Conservation (phyloP, 2,329 filamentous ascomycete species). For the Salinomyces thailandicus region DNA sequence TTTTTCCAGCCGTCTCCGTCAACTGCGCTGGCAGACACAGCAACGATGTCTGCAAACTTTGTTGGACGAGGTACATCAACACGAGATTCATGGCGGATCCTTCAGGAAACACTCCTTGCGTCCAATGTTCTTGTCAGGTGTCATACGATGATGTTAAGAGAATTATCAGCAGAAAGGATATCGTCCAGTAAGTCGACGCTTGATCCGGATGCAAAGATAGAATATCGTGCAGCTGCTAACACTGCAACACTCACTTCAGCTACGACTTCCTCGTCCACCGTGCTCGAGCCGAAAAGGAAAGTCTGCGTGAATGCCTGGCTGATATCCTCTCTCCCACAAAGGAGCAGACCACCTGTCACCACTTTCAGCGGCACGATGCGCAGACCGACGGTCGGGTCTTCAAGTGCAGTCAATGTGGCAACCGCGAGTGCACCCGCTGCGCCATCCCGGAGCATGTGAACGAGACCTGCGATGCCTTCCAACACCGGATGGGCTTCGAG, state of each 20-base stretch:
- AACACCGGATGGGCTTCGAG: neutral
- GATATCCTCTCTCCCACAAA: slow-evolving; percentile 2
- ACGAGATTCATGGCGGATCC: neutral
- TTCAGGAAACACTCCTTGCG: neutral
- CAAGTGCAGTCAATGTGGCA: slow-evolving; percentile 8
- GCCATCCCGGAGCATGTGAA: slow-evolving; percentile 14
- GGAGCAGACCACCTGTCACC: neutral
- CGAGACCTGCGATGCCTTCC: slow-evolving; percentile 11
- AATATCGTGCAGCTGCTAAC: no score
- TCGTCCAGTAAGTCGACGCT: no score
- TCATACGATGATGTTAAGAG: neutral
- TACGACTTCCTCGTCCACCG: neutral
- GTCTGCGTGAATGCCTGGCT: neutral
- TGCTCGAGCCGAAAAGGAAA: neutral
- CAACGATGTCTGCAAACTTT: neutral
- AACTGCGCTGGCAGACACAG: neutral
- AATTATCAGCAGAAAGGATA: neutral
- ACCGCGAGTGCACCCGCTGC: slow-evolving; percentile 10
- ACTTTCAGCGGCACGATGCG: slow-evolving; percentile 6
- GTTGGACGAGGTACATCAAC: slow-evolving; percentile 1
- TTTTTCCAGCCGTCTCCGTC: neutral
- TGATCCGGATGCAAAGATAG: no score
- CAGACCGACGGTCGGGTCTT: slow-evolving; percentile 11
- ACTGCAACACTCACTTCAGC: no score
- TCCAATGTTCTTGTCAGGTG: neutral